Evolutionary conservation across 2,329 filamentous ascomycete genomes (phyloP).

Genomic region (Nothomitra cinnamomea): DNA sequence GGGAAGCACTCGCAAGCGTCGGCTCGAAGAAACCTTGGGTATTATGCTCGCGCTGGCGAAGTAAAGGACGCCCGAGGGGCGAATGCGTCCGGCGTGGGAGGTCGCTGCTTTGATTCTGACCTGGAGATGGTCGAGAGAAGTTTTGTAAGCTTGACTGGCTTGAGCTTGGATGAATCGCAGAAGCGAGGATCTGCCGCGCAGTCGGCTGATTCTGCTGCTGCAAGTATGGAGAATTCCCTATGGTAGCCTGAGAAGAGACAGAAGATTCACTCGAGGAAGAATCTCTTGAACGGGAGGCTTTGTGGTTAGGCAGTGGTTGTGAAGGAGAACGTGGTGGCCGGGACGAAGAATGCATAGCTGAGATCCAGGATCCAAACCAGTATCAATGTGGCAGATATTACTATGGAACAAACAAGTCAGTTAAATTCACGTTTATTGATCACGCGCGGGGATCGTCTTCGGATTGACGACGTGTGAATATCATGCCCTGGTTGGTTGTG

Average conservation of each 20-base stretch:
- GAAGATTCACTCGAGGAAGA: conserved; percentile 7
- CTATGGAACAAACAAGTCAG: background rate
- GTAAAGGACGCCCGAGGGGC: background rate
- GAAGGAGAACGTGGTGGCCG: background rate
- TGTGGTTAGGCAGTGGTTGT: background rate
- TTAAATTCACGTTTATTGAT: too few relatives aligned
- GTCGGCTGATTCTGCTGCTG: background rate
- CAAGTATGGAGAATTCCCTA: background rate
- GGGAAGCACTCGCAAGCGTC: conserved; percentile 44
- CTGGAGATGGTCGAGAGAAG: conserved; percentile 5
- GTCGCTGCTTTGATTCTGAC: background rate
- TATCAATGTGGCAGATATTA: background rate
- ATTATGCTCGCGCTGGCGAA: conserved; percentile 20
- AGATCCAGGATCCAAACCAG: background rate
- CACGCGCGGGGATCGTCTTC: too few relatives aligned
- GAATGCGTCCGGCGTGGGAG: conserved; percentile 1
- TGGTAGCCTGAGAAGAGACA: conserved; percentile 2
- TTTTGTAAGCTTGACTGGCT: conserved; percentile 4
- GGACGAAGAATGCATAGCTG: background rate
- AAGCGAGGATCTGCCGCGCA: background rate
- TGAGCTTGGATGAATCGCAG: background rate
- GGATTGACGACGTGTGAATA: too few relatives aligned
- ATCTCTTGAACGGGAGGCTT: background rate
- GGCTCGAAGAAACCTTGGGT: conserved; percentile 65
- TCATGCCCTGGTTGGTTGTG: background rate